phyloP scores from a whole-genome alignment of 2,329 filamentous ascomycete genomes.

The Aquanectria penicillioides region DNA sequence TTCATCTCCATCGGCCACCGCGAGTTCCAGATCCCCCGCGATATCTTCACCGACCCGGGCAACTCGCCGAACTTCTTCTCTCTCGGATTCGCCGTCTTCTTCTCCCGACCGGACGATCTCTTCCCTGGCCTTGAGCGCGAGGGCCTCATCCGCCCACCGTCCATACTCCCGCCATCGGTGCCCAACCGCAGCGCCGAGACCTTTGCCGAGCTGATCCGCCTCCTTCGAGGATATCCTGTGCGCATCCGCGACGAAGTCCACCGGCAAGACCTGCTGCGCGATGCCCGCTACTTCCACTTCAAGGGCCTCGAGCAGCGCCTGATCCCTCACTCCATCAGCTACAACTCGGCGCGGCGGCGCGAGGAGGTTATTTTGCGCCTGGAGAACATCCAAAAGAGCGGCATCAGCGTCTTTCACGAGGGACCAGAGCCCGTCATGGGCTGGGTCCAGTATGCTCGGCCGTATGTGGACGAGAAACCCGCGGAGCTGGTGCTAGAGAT shows the following conservation, averaged over 20 bases:
- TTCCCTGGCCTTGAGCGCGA: slow-evolving; percentile 87
- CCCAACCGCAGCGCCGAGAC: slow-evolving; percentile 84
- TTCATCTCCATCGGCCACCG: slow-evolving; percentile 90
- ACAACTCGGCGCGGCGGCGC: slow-evolving; percentile 74
- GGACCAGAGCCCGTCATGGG: slow-evolving; percentile 44
- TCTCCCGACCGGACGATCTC: slow-evolving; percentile 79
- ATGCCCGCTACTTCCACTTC: slow-evolving; percentile 93
- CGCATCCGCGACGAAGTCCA: slow-evolving; percentile 81
- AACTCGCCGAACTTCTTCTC: slow-evolving; percentile 98
- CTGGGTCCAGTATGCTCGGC: slow-evolving; percentile 83
- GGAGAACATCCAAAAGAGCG: slow-evolving; percentile 89
- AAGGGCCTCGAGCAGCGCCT: slow-evolving; percentile 90
- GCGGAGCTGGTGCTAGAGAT: slow-evolving; percentile 85
- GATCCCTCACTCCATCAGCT: slow-evolving; percentile 79
- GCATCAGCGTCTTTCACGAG: slow-evolving; percentile 71
- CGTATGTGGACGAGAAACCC: slow-evolving; percentile 81
- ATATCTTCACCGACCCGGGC: slow-evolving; percentile 84
- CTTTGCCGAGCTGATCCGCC: slow-evolving; percentile 83
- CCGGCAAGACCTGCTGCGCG: slow-evolving; percentile 79
- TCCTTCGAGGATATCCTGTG: slow-evolving; percentile 86
- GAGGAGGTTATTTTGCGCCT: slow-evolving; percentile 83
- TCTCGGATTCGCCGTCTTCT: slow-evolving; percentile 88
- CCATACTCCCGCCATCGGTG: slow-evolving; percentile 84
- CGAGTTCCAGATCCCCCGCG: slow-evolving; percentile 89
- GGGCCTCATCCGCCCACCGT: slow-evolving; percentile 84